These are phyloP conservation scores for Pilobolus umbonatus DNA, from an alignment of 192 early-diverging fungal genomes.

Conservation along the genomic window DNA sequence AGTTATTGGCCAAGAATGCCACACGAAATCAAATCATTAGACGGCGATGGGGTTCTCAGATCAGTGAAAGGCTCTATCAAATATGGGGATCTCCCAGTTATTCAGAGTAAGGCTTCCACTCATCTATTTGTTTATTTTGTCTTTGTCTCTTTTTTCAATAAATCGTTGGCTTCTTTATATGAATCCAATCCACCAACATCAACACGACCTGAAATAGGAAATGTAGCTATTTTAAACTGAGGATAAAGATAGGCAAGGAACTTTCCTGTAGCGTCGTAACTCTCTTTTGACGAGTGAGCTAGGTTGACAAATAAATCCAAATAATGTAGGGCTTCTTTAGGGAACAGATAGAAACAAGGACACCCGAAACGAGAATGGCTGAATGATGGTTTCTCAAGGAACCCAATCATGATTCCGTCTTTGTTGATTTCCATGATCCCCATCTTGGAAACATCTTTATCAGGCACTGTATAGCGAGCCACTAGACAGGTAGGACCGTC, in stretches of 20 bases:
- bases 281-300: conserved; percentile 30
- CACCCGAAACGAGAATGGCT: conserved; percentile 47
- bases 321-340: conserved; percentile 16
- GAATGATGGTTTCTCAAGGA: conserved; percentile 49
- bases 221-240: conserved; percentile 33
- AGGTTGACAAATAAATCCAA: conserved; percentile 43
- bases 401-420: conserved; percentile 32
- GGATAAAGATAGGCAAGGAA: conserved; percentile 43
- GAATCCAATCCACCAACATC: conserved; percentile 59
- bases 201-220: conserved; percentile 46
- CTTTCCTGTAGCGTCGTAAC: conserved; percentile 52
- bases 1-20: conserved; percentile 43
- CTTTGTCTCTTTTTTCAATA: conserved; percentile 13
- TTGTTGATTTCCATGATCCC: conserved; percentile 46
- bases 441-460: conserved; percentile 43
- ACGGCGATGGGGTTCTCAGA: conserved; percentile 44
- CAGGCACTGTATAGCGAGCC: conserved; percentile 38
- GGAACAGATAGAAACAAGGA: conserved; percentile 59
- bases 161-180: conserved; percentile 46
- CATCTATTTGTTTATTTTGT: not conserved
- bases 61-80: conserved; percentile 52
- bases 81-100: conserved; percentile 46
- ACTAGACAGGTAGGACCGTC: conserved; percentile 37
- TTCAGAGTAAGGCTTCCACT: not conserved
- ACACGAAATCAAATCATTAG: conserved; percentile 31